Evolutionary conservation across 768 basidiomycete genomes (phyloP).

Genomic region (Tylopilus sp.): DNA sequence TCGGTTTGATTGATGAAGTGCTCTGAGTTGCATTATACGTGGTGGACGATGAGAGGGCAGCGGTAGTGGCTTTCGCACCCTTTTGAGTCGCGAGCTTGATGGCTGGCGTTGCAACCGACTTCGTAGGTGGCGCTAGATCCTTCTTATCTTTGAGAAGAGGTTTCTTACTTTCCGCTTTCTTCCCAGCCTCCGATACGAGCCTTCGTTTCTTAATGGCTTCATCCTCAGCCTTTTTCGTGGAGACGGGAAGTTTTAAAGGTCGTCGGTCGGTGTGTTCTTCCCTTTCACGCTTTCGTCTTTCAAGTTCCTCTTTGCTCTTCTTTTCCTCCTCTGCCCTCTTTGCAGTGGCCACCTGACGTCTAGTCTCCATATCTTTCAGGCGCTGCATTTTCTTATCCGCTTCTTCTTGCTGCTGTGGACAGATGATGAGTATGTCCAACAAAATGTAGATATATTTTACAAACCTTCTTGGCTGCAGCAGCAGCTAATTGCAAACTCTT

Average conservation of each 20-base stretch:
- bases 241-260: conserved; percentile 43
- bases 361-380: conserved; percentile 77
- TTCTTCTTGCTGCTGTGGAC: conserved; percentile 80
- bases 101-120: conserved; percentile 24
- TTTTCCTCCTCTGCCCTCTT: conserved; percentile 80
- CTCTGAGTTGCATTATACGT: conserved; percentile 40
- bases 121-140: conserved; percentile 26
- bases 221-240: conserved; percentile 70
- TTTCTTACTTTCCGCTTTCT: conserved; percentile 61
- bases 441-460: conserved; percentile 10
- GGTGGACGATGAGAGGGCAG: conserved; percentile 36
- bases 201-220: conserved; percentile 73
- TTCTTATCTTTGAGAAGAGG: conserved; percentile 54
- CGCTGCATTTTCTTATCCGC: conserved; percentile 73
- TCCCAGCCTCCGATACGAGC: conserved; percentile 47
- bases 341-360: conserved; percentile 67
- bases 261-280: conserved; percentile 75
- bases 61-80: conserved; percentile 31
- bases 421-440: conserved; percentile 5
- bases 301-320: conserved; percentile 68
- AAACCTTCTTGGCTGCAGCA: conserved; percentile 85
- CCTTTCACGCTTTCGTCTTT: conserved; percentile 77
- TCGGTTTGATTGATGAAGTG: conserved; percentile 29
- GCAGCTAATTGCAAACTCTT: conserved; percentile 84
- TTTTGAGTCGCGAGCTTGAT: conserved; percentile 33